Conservation (phyloP, 2,329 filamentous ascomycete species). For the Bipolaris sorokiniana region DNA sequence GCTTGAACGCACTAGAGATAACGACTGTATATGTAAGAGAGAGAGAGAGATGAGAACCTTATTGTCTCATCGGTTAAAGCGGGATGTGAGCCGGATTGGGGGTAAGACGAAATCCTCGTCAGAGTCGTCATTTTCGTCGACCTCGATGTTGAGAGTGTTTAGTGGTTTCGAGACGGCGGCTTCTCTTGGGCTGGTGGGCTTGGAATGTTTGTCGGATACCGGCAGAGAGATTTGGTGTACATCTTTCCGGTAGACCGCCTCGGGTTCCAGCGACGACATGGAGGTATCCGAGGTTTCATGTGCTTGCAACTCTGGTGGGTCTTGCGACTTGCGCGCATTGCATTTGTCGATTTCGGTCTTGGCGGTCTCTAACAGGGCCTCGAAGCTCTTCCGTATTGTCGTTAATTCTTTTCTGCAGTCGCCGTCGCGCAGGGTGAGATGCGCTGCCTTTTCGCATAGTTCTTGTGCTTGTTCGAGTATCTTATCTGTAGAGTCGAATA, state of each 20-base stretch:
- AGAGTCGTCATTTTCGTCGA: constrained; percentile 46
- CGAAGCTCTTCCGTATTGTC: constrained; percentile 70
- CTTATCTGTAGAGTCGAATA: constrained; percentile 73
- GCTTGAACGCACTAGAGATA: constrained; percentile 39
- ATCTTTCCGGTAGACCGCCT: constrained; percentile 23
- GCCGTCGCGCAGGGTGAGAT: constrained; percentile 86
- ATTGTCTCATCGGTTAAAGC: constrained; percentile 24
- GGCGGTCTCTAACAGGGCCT: constrained; percentile 67
- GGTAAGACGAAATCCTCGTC: constrained; percentile 46
- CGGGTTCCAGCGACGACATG: constrained; percentile 23
- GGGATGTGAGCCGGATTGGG: constrained; percentile 46
- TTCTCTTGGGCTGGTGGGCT: constrained; percentile 14
- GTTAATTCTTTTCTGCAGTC: constrained; percentile 80
- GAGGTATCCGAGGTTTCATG: constrained; percentile 28
- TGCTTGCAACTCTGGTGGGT: constrained; percentile 15
- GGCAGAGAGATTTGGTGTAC: constrained; percentile 21
- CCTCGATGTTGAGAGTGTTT: constrained; percentile 43
- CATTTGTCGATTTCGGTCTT: constrained; percentile 48
- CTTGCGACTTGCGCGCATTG: constrained; percentile 23
- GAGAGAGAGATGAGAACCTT: neutral
- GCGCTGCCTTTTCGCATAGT: constrained; percentile 84
- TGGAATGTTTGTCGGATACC: constrained; percentile 11
- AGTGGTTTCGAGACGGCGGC: constrained; percentile 11
- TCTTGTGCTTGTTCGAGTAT: constrained; percentile 79
- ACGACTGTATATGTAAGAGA: constrained; percentile 10